These are phyloP conservation scores for Aspergillus funiculosus DNA, from an alignment of 495 filamentous ascomycete genomes.

Conservation along the genomic window DNA sequence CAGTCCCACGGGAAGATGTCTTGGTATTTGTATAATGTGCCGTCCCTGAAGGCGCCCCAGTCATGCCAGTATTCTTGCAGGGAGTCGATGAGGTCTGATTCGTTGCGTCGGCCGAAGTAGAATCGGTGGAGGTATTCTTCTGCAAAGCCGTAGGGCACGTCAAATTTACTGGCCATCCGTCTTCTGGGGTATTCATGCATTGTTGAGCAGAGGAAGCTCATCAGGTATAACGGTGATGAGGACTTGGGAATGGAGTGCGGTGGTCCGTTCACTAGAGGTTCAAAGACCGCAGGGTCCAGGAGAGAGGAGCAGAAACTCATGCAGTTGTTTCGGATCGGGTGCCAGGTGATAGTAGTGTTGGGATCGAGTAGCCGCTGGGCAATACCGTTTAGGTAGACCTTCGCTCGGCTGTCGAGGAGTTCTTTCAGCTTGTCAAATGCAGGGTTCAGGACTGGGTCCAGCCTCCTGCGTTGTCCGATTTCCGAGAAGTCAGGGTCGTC, in stretches of 20 bases:
- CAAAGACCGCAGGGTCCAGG: constrained; percentile 17
- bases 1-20: constrained; percentile 43
- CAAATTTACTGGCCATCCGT: constrained; percentile 25
- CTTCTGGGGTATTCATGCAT: constrained; percentile 7
- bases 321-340: not conserved
- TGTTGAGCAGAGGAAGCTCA: constrained; percentile 34
- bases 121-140: constrained; percentile 41
- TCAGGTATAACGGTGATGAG: constrained; percentile 26
- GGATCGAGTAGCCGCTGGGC: constrained; percentile 21
- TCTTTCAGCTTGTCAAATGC: constrained; percentile 11
- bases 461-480: not conserved
- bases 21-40: constrained; percentile 30
- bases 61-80: constrained; percentile 40
- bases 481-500: constrained; percentile 2
- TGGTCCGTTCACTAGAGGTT: constrained; percentile 19
- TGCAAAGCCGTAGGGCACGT: constrained; percentile 34
- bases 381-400: constrained; percentile 25
- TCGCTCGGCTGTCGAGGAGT: constrained; percentile 15
- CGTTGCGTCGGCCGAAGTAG: constrained; percentile 27
- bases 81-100: constrained; percentile 37
- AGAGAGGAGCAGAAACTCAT: constrained; percentile 11
- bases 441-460: not conserved
- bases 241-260: not conserved
- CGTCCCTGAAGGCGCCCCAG: constrained; percentile 35
- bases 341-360: not conserved